phyloP scores from a whole-genome alignment of 2,329 filamentous ascomycete genomes.

The Cladophialophora bantiana region DNA sequence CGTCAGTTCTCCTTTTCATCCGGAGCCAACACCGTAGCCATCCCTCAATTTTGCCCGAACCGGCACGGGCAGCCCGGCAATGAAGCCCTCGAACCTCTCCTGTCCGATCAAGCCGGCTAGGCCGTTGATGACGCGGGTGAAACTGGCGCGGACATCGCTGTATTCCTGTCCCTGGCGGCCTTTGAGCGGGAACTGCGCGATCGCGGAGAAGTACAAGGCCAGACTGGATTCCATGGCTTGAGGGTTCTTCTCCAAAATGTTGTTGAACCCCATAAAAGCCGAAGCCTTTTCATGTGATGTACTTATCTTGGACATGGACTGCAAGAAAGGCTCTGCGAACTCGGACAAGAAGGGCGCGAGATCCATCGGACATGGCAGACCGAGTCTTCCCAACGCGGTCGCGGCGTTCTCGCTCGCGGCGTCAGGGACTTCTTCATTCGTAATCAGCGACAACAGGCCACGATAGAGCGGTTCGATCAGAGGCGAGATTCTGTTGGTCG shows the following conservation, averaged over 20 bases:
- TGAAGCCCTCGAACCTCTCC: constrained; percentile 33
- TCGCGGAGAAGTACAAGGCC: constrained; percentile 79
- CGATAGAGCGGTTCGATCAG: constrained; percentile 80
- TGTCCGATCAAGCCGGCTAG: constrained; percentile 55
- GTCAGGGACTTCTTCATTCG: constrained; percentile 82
- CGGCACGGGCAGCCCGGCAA: constrained; percentile 27
- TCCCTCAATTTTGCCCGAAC: constrained; percentile 34
- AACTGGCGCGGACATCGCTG: constrained; percentile 65
- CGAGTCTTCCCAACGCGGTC: constrained; percentile 87
- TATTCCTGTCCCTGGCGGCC: constrained; percentile 67
- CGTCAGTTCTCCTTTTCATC: neutral
- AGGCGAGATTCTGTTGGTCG: constrained; percentile 63
- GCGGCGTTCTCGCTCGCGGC: constrained; percentile 93
- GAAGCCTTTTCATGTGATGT: constrained; percentile 94
- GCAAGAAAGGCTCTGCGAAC: constrained; percentile 83
- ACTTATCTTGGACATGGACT: constrained; percentile 81
- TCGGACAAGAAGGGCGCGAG: constrained; percentile 79
- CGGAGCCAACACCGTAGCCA: constrained; percentile 30
- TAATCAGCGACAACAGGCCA: constrained; percentile 80
- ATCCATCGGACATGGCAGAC: constrained; percentile 76
- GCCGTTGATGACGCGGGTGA: constrained; percentile 71
- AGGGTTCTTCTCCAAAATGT: constrained; percentile 84
- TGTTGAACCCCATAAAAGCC: constrained; percentile 88
- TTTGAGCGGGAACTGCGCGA: constrained; percentile 73
- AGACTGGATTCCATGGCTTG: constrained; percentile 89